A percentile compares a stretch with the other conserved stretches of the same genome.
phyloP scores from a whole-genome alignment of 768 basidiomycete species.

The Coprinopsis cinerea region DNA sequence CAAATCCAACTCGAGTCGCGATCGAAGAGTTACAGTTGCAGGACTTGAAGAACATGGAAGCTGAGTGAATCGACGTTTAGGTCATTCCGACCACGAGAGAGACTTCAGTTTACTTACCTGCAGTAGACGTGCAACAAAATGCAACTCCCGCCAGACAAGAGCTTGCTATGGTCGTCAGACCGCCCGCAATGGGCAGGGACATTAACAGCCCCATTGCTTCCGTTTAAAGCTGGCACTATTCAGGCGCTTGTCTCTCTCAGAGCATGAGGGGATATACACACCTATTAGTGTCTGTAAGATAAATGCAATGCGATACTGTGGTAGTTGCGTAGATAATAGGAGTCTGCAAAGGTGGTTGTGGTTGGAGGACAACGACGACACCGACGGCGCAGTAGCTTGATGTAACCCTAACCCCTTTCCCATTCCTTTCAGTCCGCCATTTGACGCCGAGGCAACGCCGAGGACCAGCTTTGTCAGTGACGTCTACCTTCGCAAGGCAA shows the following conservation, averaged over 20 bases:
- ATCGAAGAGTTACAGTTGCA: constrained; percentile 99
- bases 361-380: neutral
- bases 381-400: neutral
- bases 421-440: neutral
- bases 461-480: neutral
- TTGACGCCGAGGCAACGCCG: neutral
- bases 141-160: constrained; percentile 82
- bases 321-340: neutral
- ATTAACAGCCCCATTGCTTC: constrained; percentile 62
- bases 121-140: constrained; percentile 83
- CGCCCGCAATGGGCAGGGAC: constrained; percentile 67
- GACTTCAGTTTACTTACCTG: constrained; percentile 43
- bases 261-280: neutral
- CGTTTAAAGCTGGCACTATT: neutral
- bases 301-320: neutral
- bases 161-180: constrained; percentile 64
- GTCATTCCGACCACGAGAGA: constrained; percentile 8
- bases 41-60: constrained; percentile 95
- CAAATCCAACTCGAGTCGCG: constrained; percentile 81
- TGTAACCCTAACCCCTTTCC: neutral
- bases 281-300: too few species aligned
- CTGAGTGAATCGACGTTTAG: constrained; percentile 38
- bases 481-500: neutral
- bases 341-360: neutral
- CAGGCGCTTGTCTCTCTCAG: neutral